A percentile compares a stretch with the other conserved stretches of the same genome.
Evolutionary conservation across 2,329 filamentous ascomycete genomes (phyloP).

Genomic region (Dothistroma septosporum): DNA sequence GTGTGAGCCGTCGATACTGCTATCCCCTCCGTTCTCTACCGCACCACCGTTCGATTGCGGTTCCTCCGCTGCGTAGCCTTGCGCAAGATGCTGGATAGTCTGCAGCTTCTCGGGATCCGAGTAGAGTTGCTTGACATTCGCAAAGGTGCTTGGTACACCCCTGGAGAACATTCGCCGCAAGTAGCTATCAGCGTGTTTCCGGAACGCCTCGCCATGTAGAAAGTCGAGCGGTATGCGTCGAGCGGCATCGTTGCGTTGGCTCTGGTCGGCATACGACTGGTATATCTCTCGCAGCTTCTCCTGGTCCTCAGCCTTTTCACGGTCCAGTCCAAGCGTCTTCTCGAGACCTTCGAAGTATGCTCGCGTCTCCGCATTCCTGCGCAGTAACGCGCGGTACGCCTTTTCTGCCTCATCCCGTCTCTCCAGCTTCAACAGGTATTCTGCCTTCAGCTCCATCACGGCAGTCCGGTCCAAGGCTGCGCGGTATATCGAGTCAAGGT

Average conservation of each 20-base stretch:
- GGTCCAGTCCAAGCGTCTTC: constrained; percentile 60
- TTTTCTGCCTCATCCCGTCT: constrained; percentile 74
- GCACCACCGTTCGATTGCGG: constrained; percentile 28
- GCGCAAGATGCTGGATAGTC: constrained; percentile 69
- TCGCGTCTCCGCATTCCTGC: constrained; percentile 83
- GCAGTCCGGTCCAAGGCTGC: constrained; percentile 77
- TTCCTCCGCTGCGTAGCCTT: constrained; percentile 62
- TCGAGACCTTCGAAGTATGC: constrained; percentile 79
- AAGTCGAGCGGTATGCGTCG: constrained; percentile 86
- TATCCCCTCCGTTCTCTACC: constrained; percentile 25
- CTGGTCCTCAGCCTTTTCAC: constrained; percentile 58
- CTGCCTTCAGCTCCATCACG: constrained; percentile 78
- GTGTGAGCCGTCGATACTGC: constrained; percentile 39
- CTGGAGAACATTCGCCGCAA: constrained; percentile 81
- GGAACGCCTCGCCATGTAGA: constrained; percentile 76
- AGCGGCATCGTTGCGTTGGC: constrained; percentile 77
- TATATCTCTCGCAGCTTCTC: constrained; percentile 75
- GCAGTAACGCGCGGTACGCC: constrained; percentile 75
- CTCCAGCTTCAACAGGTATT: constrained; percentile 75
- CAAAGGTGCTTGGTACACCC: constrained; percentile 92
- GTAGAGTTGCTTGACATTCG: constrained; percentile 93
- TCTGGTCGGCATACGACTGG: constrained; percentile 74
- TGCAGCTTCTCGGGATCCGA: constrained; percentile 70
- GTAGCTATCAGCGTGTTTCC: constrained; percentile 71
- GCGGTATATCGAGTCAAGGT: constrained; percentile 74